Conservation (phyloP, 768 basidiomycete genomes). For the Polyporus arcularius region DNA sequence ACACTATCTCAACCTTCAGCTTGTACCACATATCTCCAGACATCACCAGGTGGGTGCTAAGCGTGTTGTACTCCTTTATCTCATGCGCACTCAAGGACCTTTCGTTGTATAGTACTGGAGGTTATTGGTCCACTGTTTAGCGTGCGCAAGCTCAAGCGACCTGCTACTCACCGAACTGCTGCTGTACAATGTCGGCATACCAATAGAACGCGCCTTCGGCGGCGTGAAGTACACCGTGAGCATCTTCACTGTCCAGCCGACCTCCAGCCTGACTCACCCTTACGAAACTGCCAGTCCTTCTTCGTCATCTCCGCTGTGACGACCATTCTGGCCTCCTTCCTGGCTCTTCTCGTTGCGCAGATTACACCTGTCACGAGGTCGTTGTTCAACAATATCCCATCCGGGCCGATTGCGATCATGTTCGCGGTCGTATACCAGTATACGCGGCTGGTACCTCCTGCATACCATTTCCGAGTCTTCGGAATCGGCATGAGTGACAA, state of each 20-base stretch:
- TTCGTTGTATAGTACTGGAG: conserved; percentile 74
- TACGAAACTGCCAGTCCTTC: conserved; percentile 21
- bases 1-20: conserved; percentile 85
- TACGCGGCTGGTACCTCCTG: conserved; percentile 71
- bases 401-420: conserved; percentile 74
- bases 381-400: conserved; percentile 72
- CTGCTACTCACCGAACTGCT: conserved; percentile 75
- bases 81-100: not conserved
- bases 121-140: conserved; percentile 68
- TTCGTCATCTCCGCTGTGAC: conserved; percentile 62
- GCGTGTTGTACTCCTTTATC: not conserved
- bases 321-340: conserved; percentile 68
- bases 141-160: conserved; percentile 84
- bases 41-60: conserved; percentile 72
- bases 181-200: conserved; percentile 68
- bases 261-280: not conserved
- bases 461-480: conserved; percentile 77
- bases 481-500: conserved; percentile 78
- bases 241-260: conserved; percentile 6
- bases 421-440: conserved; percentile 87
- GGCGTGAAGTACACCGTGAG: conserved; percentile 84
- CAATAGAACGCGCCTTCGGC: conserved; percentile 85
- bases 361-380: conserved; percentile 35
- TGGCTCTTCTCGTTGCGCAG: conserved; percentile 64
- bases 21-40: conserved; percentile 87